Evolutionary conservation across 2,329 filamentous ascomycete species (phyloP).

Genomic region (Talaromyces sp.): DNA sequence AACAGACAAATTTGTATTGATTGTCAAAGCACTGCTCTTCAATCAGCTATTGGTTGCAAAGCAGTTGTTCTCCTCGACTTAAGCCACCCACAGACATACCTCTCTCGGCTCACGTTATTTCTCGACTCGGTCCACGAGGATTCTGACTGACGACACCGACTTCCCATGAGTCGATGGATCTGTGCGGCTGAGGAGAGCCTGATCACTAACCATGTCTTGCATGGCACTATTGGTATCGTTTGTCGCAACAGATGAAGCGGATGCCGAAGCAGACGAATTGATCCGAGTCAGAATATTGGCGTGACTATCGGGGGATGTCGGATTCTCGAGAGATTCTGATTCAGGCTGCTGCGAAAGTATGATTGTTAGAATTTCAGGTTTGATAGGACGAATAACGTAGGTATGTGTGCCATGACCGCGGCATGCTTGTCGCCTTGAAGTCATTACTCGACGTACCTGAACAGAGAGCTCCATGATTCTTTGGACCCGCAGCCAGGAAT

Average conservation of each 20-base stretch:
- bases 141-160: neutral
- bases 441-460: neutral
- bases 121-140: neutral
- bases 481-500: conserved; percentile 15
- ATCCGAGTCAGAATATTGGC: conserved; percentile 3
- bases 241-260: conserved; percentile 2
- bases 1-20: neutral
- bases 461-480: conserved; percentile 13
- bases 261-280: conserved; percentile 5
- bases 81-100: neutral
- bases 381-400: neutral
- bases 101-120: neutral
- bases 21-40: neutral
- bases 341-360: conserved; percentile 7
- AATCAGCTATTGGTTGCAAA: neutral
- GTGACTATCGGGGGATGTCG: neutral
- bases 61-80: neutral
- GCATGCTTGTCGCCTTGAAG: neutral
- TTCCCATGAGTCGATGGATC: neutral
- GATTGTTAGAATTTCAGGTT: neutral
- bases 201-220: neutral
- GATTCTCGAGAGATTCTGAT: conserved; percentile 8
- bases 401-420: neutral
- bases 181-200: neutral
- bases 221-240: neutral